Conservation (phyloP, 2,329 filamentous ascomycete species). For the Aurifilum marmelostoma region DNA sequence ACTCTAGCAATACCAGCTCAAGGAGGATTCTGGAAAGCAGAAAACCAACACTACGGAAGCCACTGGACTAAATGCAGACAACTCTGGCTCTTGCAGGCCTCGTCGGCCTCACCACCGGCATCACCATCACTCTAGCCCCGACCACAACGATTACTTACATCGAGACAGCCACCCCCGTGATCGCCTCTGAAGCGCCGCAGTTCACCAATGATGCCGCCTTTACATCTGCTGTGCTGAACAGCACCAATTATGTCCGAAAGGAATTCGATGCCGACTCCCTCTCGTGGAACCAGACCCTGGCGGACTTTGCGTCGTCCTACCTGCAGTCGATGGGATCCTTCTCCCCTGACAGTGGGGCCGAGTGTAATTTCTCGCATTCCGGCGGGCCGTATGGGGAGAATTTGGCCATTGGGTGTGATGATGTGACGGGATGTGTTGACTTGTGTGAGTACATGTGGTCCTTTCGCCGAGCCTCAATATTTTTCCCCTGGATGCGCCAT, state of each 20-base stretch:
- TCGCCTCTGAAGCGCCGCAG: conserved; percentile 43
- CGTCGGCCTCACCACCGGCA: neutral
- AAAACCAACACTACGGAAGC: neutral
- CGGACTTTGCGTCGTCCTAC: conserved; percentile 57
- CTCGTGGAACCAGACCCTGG: conserved; percentile 68
- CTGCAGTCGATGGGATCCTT: conserved; percentile 37
- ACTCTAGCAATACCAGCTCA: neutral
- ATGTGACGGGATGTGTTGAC: conserved; percentile 61
- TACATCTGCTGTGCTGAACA: conserved; percentile 61
- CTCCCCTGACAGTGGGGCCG: conserved; percentile 25
- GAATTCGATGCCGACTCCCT: conserved; percentile 64
- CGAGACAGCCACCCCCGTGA: conserved; percentile 39
- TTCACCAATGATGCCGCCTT: conserved; percentile 45
- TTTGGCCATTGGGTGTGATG: conserved; percentile 67
- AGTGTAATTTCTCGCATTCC: conserved; percentile 58
- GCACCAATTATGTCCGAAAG: conserved; percentile 67
- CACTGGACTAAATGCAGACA: neutral
- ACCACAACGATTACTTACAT: conserved; percentile 32
- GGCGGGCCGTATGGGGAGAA: conserved; percentile 74
- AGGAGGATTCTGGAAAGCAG: no score
- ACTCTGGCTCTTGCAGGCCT: neutral
- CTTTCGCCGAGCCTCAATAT: neutral
- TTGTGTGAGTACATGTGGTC: conserved; percentile 48
- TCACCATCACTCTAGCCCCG: neutral
- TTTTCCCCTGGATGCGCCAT: no score